phyloP scores from a whole-genome alignment of 495 filamentous ascomycete species.

The Talaromyces nanjingensis region DNA sequence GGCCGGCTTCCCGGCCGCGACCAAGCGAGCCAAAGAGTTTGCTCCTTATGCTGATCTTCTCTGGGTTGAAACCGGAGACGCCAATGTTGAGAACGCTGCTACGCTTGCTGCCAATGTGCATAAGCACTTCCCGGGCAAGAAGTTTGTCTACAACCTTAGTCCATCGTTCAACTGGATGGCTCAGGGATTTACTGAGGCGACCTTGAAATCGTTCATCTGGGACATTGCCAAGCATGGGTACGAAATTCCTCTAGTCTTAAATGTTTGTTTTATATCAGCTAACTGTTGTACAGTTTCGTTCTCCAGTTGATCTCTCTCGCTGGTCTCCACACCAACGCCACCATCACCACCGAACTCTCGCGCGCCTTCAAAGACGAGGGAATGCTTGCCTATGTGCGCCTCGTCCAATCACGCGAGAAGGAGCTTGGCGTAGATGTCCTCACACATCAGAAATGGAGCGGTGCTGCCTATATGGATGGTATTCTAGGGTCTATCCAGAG shows the following conservation, averaged over 20 bases:
- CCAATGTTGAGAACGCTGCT: slow-evolving; percentile 66
- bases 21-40: slow-evolving; percentile 86
- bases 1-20: slow-evolving; percentile 80
- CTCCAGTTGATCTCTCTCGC: slow-evolving; percentile 90
- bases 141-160: slow-evolving; percentile 89
- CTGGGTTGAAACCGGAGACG: slow-evolving; percentile 94
- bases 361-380: slow-evolving; percentile 78
- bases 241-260: not conserved
- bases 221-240: slow-evolving; percentile 84
- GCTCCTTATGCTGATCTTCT: slow-evolving; percentile 90
- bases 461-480: slow-evolving; percentile 85
- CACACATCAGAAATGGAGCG: slow-evolving; percentile 98
- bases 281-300: slow-evolving; percentile 52
- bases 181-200: slow-evolving; percentile 77
- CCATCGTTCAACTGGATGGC: slow-evolving; percentile 98
- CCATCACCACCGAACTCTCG: slow-evolving; percentile 79
- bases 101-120: slow-evolving; percentile 72
- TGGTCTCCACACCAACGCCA: slow-evolving; percentile 82
- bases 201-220: slow-evolving; percentile 87
- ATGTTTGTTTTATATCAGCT: not conserved
- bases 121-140: slow-evolving; percentile 60
- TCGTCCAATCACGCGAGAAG: slow-evolving; percentile 85
- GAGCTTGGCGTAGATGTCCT: slow-evolving; percentile 89
- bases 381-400: slow-evolving; percentile 91
- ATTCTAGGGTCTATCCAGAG: slow-evolving; percentile 89